Evolutionary conservation across 2,329 filamentous ascomycete genomes (phyloP).

Genomic region (Chalara sp.): DNA sequence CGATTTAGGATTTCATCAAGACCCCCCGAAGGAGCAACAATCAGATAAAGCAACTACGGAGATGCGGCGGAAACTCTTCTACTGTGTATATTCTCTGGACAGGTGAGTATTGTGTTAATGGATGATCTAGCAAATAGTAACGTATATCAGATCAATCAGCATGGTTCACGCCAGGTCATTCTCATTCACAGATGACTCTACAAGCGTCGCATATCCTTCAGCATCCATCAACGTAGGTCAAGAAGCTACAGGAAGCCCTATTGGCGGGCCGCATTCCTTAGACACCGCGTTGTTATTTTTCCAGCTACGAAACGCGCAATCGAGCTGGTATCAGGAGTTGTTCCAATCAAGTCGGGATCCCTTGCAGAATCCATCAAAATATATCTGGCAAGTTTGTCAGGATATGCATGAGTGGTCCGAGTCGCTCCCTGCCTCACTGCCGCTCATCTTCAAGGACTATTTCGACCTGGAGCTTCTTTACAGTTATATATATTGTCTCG

Average conservation of each 20-base stretch:
- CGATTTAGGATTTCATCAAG: conserved; percentile 89
- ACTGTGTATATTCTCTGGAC: conserved; percentile 85
- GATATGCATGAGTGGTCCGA: conserved; percentile 78
- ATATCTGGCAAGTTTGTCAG: conserved; percentile 69
- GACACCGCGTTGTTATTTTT: conserved; percentile 74
- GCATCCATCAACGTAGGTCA: conserved; percentile 22
- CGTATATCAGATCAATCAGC: conserved; percentile 62
- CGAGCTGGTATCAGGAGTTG: conserved; percentile 81
- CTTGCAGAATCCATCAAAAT: conserved; percentile 61
- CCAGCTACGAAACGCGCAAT: conserved; percentile 77
- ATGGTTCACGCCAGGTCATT: conserved; percentile 83
- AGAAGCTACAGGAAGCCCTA: conserved; percentile 27
- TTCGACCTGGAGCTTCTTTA: conserved; percentile 88
- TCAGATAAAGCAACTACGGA: conserved; percentile 66
- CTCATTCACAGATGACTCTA: conserved; percentile 86
- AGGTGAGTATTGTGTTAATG: conserved; percentile 44
- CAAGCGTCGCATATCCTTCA: conserved; percentile 72
- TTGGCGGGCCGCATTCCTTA: conserved; percentile 43
- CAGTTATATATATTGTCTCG: conserved; percentile 84
- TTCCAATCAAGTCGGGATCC: conserved; percentile 70
- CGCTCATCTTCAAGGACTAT: conserved; percentile 61
- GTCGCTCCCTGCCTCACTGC: conserved; percentile 60
- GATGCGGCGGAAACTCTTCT: conserved; percentile 75
- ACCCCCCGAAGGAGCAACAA: conserved; percentile 65
- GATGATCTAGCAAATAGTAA: conserved; percentile 6